Conservation (phyloP, 1,139 yeast species). For the Blastobotrys proliferans region DNA sequence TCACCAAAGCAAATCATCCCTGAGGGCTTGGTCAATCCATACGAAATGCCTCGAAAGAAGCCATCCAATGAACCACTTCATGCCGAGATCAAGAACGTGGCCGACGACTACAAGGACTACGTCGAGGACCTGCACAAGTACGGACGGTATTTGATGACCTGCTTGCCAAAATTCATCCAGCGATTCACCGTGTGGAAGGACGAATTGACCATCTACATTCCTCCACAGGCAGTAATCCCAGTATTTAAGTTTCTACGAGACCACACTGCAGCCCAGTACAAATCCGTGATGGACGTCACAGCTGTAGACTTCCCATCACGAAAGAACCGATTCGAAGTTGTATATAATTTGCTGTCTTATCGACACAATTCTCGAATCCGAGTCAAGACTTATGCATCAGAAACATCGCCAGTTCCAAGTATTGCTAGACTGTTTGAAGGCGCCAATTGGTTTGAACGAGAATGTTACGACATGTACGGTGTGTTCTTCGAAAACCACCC, state of each 20-base stretch:
- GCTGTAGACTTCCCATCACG: constrained; percentile 86
- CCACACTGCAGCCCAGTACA: constrained; percentile 80
- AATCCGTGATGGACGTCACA: constrained; percentile 74
- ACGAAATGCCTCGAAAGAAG: constrained; percentile 32
- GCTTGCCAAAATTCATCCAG: constrained; percentile 78
- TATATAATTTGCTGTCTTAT: constrained; percentile 74
- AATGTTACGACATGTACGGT: constrained; percentile 81
- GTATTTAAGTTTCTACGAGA: constrained; percentile 65
- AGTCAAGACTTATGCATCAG: constrained; percentile 85
- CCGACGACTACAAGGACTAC: constrained; percentile 67
- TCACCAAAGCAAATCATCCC: constrained; percentile 27
- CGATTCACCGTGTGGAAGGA: constrained; percentile 89
- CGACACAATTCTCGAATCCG: constrained; percentile 85
- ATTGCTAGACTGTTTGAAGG: constrained; percentile 68
- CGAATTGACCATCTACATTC: constrained; percentile 71
- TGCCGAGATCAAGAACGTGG: constrained; percentile 70
- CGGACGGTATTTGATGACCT: constrained; percentile 74
- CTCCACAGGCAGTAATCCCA: constrained; percentile 72
- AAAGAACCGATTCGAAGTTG: constrained; percentile 81
- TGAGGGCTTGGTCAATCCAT: constrained; percentile 32
- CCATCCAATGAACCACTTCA: constrained; percentile 37
- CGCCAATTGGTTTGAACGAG: constrained; percentile 89
- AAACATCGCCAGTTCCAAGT: constrained; percentile 77
- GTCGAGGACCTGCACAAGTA: constrained; percentile 76
- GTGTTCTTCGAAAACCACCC: constrained; percentile 87